Conservation (phyloP, 176 grass and related monocot genomes). For the Pontederia paniculata region DNA sequence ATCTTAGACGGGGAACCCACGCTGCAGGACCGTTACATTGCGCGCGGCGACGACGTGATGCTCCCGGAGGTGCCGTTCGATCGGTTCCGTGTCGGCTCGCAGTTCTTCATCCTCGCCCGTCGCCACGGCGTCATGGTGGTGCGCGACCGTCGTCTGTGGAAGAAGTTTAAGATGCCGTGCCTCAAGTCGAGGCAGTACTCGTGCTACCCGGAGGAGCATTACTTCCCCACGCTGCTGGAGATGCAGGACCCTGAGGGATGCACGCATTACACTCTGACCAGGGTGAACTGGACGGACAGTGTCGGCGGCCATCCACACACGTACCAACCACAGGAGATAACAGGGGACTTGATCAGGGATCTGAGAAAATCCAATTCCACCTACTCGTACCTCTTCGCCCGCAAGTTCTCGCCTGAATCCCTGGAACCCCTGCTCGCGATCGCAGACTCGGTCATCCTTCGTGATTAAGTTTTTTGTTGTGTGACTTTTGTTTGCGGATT, state of each 20-base stretch:
- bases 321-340: constrained; percentile 57
- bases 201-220: constrained; percentile 98
- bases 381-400: constrained; percentile 70
- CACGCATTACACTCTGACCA: constrained; percentile 71
- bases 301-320: constrained; percentile 66
- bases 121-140: constrained; percentile 69
- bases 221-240: constrained; percentile 95
- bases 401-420: constrained; percentile 57
- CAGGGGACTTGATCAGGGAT: constrained; percentile 53
- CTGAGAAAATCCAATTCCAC: constrained; percentile 84
- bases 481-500: not conserved
- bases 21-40: constrained; percentile 59
- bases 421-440: constrained; percentile 68
- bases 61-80: constrained; percentile 76
- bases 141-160: constrained; percentile 70
- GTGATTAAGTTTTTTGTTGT: constrained; percentile 35
- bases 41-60: constrained; percentile 69
- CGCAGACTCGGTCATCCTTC: constrained; percentile 55
- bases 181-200: constrained; percentile 40
- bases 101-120: constrained; percentile 77
- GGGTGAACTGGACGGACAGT: constrained; percentile 80
- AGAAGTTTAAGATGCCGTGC: constrained; percentile 85
- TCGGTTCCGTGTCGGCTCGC: constrained; percentile 65
- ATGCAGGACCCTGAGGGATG: constrained; percentile 81
- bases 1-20: constrained; percentile 59